phyloP scores from a whole-genome alignment of 805 yeast genomes.

The Saturnispora diversa region DNA sequence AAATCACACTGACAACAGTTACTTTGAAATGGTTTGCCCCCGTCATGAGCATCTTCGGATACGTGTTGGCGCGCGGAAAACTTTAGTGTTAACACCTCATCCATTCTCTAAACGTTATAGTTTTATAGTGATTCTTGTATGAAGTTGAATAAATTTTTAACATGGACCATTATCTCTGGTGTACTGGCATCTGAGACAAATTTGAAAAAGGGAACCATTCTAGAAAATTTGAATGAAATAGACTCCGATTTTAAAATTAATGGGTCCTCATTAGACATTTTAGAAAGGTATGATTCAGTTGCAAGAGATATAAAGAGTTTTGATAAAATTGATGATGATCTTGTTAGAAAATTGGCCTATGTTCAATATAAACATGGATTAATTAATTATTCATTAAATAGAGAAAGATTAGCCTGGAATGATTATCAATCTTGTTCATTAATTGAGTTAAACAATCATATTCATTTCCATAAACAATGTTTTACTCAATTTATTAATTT shows the following conservation, averaged over 20 bases:
- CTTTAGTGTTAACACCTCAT: constrained; percentile 1
- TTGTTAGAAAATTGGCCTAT: constrained; percentile 29
- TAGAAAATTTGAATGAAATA: constrained; percentile 3
- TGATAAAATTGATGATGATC: constrained; percentile 15
- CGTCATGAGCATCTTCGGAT: no score
- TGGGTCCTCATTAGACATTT: constrained; percentile 26
- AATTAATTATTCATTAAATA: constrained; percentile 49
- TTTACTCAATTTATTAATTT: constrained; percentile 40
- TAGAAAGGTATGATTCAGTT: constrained; percentile 27
- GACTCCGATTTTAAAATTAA: constrained; percentile 17
- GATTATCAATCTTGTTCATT: constrained; percentile 44
- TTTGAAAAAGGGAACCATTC: not conserved
- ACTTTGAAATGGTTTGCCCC: no score
- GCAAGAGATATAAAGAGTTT: constrained; percentile 16
- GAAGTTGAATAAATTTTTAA: not conserved
- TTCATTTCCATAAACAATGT: constrained; percentile 36
- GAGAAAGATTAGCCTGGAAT: constrained; percentile 43
- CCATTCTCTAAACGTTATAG: no score
- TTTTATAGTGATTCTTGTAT: not conserved
- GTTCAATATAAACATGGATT: constrained; percentile 54
- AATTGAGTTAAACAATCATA: constrained; percentile 24
- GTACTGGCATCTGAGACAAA: not conserved
- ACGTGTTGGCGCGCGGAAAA: constrained; percentile 1
- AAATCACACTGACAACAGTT: no score
- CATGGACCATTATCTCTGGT: not conserved